Evolutionary conservation across 495 filamentous ascomycete genomes (phyloP).

Genomic region (Amphirosellinia nigrospora): DNA sequence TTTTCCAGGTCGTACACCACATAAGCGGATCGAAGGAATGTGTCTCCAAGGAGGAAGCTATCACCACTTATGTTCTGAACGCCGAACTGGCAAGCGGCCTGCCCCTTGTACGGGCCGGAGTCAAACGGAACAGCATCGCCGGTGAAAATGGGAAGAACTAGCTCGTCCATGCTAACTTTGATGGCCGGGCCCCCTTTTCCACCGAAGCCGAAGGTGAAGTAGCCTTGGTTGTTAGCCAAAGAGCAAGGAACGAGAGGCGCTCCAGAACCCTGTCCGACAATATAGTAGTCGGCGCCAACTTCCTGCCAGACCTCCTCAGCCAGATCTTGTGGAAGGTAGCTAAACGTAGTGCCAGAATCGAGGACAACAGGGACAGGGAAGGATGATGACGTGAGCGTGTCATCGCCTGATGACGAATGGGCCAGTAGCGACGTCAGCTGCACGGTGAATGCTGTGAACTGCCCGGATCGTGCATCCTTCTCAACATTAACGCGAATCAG

Average conservation of each 20-base stretch:
- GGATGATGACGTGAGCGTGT: constrained; percentile 56
- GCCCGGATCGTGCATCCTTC: constrained; percentile 53
- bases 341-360: constrained; percentile 88
- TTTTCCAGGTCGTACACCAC: constrained; percentile 93
- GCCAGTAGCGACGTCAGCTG: constrained; percentile 67
- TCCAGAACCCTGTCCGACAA: constrained; percentile 38
- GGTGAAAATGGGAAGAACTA: constrained; percentile 68
- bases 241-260: constrained; percentile 74
- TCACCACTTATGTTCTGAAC: constrained; percentile 69
- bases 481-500: constrained; percentile 71
- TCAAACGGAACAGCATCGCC: constrained; percentile 50
- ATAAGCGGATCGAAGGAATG: constrained; percentile 91
- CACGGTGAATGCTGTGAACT: constrained; percentile 71
- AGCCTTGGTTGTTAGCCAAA: constrained; percentile 64
- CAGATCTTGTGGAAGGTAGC: constrained; percentile 78
- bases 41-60: constrained; percentile 84
- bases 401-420: constrained; percentile 51
- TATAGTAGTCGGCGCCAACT: constrained; percentile 62
- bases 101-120: constrained; percentile 56
- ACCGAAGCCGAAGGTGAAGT: constrained; percentile 76
- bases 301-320: constrained; percentile 70
- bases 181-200: constrained; percentile 67
- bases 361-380: constrained; percentile 74
- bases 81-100: constrained; percentile 72
- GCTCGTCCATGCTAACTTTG: constrained; percentile 74